Percentiles rank a stretch among this genome's conserved stretches.
Evolutionary conservation across 495 filamentous ascomycete genomes (phyloP).

Genomic region (Daldinia loculata): DNA sequence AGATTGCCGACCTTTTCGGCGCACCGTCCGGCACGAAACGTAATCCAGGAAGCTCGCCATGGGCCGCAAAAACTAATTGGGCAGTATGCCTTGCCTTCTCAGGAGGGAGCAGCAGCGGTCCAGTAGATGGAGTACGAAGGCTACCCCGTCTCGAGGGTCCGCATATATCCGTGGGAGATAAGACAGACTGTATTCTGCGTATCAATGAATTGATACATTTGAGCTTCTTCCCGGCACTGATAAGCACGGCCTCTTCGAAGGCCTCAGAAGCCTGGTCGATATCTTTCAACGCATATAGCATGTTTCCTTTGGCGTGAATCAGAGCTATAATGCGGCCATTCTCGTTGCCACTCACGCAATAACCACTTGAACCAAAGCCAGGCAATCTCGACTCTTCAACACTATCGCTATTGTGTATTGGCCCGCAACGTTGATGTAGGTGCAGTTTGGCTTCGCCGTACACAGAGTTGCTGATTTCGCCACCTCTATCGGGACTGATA

Average conservation of each 20-base stretch:
- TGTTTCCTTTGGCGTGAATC: constrained; percentile 96
- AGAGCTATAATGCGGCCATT: constrained; percentile 93
- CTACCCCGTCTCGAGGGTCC: constrained; percentile 41
- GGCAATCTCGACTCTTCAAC: constrained; percentile 58
- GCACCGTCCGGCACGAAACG: constrained; percentile 75
- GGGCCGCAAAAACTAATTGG: constrained; percentile 78
- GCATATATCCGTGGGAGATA: constrained; percentile 56
- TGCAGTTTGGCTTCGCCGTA: constrained; percentile 17
- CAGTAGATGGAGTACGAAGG: constrained; percentile 23
- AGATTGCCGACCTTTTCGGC: constrained; percentile 81
- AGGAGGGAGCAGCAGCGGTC: constrained; percentile 78
- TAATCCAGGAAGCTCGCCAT: constrained; percentile 86
- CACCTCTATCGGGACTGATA: not conserved
- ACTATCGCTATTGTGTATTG: constrained; percentile 50
- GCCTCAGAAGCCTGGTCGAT: constrained; percentile 84
- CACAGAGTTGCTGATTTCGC: not conserved
- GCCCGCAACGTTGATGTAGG: constrained; percentile 9
- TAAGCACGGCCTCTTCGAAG: constrained; percentile 94
- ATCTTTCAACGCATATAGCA: constrained; percentile 92
- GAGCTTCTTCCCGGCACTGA: constrained; percentile 77
- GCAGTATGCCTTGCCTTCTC: constrained; percentile 86
- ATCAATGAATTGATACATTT: constrained; percentile 83
- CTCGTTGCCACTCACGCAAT: constrained; percentile 83
- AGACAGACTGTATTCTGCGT: constrained; percentile 77
- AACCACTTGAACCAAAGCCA: constrained; percentile 85